Evolutionary conservation across 768 basidiomycete species (phyloP), one percentile per base, ranked within the genome.

Genomic region (Imleria badia): DNA sequence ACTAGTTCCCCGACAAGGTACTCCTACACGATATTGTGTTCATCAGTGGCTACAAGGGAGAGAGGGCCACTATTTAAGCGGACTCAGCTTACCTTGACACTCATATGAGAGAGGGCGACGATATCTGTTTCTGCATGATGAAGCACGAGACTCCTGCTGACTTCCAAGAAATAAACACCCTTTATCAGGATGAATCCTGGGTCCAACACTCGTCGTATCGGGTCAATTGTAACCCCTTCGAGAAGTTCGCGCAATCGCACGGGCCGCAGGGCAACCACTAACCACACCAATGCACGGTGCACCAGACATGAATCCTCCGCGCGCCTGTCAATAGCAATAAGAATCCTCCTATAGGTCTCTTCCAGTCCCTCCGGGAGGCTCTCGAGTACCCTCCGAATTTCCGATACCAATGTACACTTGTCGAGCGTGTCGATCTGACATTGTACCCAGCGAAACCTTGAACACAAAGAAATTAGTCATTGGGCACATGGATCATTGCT

Each of bases 331-430:
- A 67, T 52, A 3, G 42, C 40, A 5, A 42, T 26, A 3, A 67
- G 52, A n/a, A 67, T 67, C 11, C 66, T 56, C n/a, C 60, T 48
- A 14, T 65, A 62, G 0, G 66, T 67, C 34, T 65, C 66, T 23
- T 67, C 55, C 2, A 66, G 22, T 23, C 64, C 60, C 8, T 41
- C 43, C 1, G 61, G 60, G 11, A 62, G 62, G 22, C 47, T 48
- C 10, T 53, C 11, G 5, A 61, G 55, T 5, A 35, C 51, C 5
- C 3, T 29, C 4, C 48, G 38, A 47, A 64, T 54, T 17, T 48
- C 46, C 0, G n/a, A 23, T 23, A 29, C 22, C 0, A 47, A 45
- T 1, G 33, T 13, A 39, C 54, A 56, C 3, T 35, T 33, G 17
- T 47, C 49, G 4, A 61, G 53, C 1, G 42, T 48, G 42, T 60